A percentile compares a stretch with the other conserved stretches of the same genome.
These are phyloP conservation scores for Straminergon stramineum DNA, from an alignment of 225 moss, liverwort and hornwort species.

Conservation along the genomic window DNA sequence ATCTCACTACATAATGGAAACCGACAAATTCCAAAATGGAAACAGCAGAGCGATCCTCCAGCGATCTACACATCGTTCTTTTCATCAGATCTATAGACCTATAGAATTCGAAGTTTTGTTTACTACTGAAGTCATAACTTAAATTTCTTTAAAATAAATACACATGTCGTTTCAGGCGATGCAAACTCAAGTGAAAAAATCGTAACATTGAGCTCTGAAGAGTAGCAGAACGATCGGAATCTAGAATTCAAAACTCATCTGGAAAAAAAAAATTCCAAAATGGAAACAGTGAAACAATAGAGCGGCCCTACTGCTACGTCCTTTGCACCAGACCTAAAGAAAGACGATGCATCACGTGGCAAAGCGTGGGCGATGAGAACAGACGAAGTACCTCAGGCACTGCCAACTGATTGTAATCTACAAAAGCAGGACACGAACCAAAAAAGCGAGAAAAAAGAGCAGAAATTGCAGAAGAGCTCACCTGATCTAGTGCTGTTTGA, in stretches of 20 bases:
- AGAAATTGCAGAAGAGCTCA: background rate
- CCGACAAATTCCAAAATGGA: background rate
- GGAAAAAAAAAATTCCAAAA: background rate
- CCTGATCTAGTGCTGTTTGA: background rate
- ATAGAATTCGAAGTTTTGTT: background rate
- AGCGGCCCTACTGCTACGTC: background rate
- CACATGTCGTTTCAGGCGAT: background rate
- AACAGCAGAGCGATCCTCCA: background rate
- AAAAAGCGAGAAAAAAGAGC: background rate
- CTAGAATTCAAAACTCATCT: background rate
- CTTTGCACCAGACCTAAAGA: background rate
- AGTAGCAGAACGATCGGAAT: background rate
- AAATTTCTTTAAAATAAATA: background rate
- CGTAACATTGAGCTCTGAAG: background rate
- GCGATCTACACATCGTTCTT: background rate
- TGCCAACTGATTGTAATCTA: background rate
- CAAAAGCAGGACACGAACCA: background rate
- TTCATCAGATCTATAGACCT: background rate
- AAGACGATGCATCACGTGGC: background rate
- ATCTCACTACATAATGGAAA: background rate
- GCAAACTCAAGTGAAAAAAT: background rate
- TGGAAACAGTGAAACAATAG: background rate
- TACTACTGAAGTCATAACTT: background rate
- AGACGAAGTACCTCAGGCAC: background rate
- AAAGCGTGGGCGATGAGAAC: background rate